Evolutionary conservation across 1,284 basidiomycete species (phyloP).

Genomic region (Xerocomus nothofagi): DNA sequence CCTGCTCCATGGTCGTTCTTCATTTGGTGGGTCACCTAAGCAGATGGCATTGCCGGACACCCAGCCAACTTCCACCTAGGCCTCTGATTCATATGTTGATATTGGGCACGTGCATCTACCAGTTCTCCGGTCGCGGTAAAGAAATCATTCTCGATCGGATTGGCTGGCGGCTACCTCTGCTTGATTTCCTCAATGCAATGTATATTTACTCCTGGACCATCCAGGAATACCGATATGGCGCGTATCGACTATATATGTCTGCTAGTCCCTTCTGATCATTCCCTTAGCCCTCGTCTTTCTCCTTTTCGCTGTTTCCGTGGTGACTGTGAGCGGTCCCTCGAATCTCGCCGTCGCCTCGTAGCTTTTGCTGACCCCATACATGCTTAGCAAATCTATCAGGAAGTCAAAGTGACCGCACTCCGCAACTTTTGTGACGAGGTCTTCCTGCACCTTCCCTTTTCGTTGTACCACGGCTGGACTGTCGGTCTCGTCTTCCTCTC

Average conservation of each 20-base stretch:
- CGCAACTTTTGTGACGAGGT: conserved; percentile 72
- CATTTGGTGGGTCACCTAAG: conserved; percentile 58
- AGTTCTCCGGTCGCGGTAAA: conserved; percentile 82
- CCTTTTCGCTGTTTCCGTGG: conserved; percentile 77
- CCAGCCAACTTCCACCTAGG: conserved; percentile 40
- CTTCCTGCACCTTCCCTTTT: conserved; percentile 85
- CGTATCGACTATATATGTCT: not conserved
- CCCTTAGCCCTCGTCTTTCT: conserved; percentile 75
- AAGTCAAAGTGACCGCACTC: conserved; percentile 77
- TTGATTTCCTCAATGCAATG: conserved; percentile 81
- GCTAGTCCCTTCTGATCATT: not conserved
- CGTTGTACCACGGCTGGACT: conserved; percentile 92
- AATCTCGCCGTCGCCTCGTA: not conserved
- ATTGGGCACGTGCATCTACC: conserved; percentile 86
- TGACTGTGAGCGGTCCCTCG: conserved; percentile 50
- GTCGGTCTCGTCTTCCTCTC: conserved; percentile 87
- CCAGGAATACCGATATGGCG: conserved; percentile 71
- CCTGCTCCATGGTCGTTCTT: conserved; percentile 86
- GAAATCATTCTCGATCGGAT: conserved; percentile 81
- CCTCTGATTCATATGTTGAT: conserved; percentile 84
- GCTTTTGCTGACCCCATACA: not conserved
- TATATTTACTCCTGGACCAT: conserved; percentile 82
- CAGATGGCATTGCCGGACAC: conserved; percentile 1
- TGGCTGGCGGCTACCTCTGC: conserved; percentile 85
- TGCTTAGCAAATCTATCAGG: conserved; percentile 83